phyloP scores from a whole-genome alignment of 1,139 yeast species.

The Insectozyma bohioensis region DNA sequence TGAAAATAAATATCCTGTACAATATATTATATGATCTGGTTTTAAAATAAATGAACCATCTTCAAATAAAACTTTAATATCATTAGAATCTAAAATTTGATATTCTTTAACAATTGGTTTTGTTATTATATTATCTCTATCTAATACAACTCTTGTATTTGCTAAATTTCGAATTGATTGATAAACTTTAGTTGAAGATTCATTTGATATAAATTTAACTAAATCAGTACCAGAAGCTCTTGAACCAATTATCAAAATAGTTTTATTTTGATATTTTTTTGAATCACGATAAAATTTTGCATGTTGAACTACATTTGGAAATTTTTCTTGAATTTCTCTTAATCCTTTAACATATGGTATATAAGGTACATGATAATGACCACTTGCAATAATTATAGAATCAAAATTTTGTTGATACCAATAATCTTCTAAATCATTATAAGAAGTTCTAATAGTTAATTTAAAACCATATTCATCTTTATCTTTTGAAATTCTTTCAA shows the following conservation, averaged over 20 bases:
- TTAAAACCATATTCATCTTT: constrained; percentile 22
- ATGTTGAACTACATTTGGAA: constrained; percentile 34
- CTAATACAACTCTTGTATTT: constrained; percentile 16
- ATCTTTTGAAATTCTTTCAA: constrained; percentile 22
- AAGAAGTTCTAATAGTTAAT: constrained; percentile 29
- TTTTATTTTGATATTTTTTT: constrained; percentile 27
- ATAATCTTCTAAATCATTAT: constrained; percentile 20
- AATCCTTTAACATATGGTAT: constrained; percentile 42
- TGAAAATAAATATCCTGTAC: constrained; percentile 46
- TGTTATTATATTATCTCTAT: constrained; percentile 19
- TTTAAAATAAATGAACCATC: constrained; percentile 27
- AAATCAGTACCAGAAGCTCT: constrained; percentile 48
- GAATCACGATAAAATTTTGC: constrained; percentile 39
- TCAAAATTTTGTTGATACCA: constrained; percentile 28
- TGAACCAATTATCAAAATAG: constrained; percentile 41
- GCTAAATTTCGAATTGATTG: constrained; percentile 28
- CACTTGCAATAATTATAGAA: constrained; percentile 29
- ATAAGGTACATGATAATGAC: constrained; percentile 36
- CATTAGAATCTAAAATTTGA: constrained; percentile 12
- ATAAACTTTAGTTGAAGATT: constrained; percentile 22
- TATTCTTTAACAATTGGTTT: constrained; percentile 26
- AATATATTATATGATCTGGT: constrained; percentile 41
- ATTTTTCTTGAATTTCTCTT: constrained; percentile 25
- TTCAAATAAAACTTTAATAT: constrained; percentile 26
- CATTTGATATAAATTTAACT: constrained; percentile 24